These are phyloP conservation scores for Elasticomyces elasticus DNA, from an alignment of 495 filamentous ascomycete genomes.

Conservation along the genomic window DNA sequence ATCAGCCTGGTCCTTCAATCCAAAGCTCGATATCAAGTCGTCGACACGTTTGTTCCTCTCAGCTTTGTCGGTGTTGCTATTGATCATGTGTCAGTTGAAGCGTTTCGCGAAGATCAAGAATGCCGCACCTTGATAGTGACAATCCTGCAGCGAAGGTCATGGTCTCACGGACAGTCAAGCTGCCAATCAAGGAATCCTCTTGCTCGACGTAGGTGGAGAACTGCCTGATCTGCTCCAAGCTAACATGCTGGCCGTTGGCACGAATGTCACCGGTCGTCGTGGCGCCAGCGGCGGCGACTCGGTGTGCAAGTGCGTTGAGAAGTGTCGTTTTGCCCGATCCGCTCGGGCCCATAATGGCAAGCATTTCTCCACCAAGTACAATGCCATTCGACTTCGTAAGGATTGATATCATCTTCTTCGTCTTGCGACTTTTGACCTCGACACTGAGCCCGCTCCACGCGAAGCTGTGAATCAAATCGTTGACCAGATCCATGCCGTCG, in stretches of 20 bases:
- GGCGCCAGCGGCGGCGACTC: slow-evolving; percentile 39
- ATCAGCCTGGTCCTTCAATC: slow-evolving; percentile 51
- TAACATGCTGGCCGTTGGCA: slow-evolving; percentile 46
- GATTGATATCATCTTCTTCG: no score
- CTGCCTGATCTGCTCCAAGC: slow-evolving; percentile 36
- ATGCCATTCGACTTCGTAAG: no score
- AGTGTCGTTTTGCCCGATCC: slow-evolving; percentile 72
- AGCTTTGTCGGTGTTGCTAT: slow-evolving; percentile 33
- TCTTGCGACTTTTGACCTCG: no score
- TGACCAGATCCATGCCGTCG: no score
- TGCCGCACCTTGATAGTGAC: slow-evolving; percentile 42
- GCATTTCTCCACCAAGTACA: no score
- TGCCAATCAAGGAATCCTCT: slow-evolving; percentile 71
- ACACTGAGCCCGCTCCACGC: no score
- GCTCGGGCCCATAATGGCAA: no score
- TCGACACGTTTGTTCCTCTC: slow-evolving; percentile 48
- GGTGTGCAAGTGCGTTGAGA: slow-evolving; percentile 60
- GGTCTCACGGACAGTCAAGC: slow-evolving; percentile 67
- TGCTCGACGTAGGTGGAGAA: slow-evolving; percentile 72
- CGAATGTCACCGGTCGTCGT: slow-evolving; percentile 40
- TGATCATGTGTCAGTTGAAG: no score
- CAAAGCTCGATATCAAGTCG: slow-evolving; percentile 50
- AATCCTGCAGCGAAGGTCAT: slow-evolving; percentile 56
- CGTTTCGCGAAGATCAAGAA: no score
- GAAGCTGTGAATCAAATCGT: no score